Percentiles rank a stretch among this genome's conserved stretches.
Evolutionary conservation across 116 monocot species (phyloP).

Genomic region (Posidonia oceanica): DNA sequence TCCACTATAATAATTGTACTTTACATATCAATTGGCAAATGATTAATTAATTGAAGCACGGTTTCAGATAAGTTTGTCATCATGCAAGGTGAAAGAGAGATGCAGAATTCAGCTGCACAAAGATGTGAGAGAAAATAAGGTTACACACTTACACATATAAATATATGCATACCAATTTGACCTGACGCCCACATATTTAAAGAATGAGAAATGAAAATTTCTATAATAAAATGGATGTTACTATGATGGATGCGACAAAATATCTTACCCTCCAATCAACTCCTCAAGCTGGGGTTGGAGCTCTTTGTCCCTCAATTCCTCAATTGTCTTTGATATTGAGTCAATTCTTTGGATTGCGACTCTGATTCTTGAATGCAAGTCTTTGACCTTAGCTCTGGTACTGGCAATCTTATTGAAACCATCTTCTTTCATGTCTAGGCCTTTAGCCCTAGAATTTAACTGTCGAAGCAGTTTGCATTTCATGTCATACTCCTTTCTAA

Average conservation of each 20-base stretch:
- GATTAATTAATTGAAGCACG: neutral
- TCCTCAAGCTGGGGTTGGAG: constrained; percentile 92
- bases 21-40: neutral
- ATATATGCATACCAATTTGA: no score
- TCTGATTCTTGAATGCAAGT: constrained; percentile 76
- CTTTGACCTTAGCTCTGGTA: constrained; percentile 81
- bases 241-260: neutral
- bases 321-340: constrained; percentile 77
- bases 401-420: constrained; percentile 47
- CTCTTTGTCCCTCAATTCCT: constrained; percentile 86
- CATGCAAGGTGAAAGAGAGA: neutral
- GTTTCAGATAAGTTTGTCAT: neutral
- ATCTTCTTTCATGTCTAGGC: constrained; percentile 14
- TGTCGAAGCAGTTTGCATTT: constrained; percentile 65
- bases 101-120: neutral
- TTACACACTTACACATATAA: no score
- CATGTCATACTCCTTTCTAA: constrained; percentile 72
- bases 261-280: constrained; percentile 70
- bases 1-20: neutral
- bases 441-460: constrained; percentile 44
- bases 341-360: constrained; percentile 88
- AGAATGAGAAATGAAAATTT: no score
- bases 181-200: no score
- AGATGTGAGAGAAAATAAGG: neutral
- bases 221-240: no score